Evolutionary conservation across 768 basidiomycete genomes (phyloP).

Genomic region (Tylopilus felleus): DNA sequence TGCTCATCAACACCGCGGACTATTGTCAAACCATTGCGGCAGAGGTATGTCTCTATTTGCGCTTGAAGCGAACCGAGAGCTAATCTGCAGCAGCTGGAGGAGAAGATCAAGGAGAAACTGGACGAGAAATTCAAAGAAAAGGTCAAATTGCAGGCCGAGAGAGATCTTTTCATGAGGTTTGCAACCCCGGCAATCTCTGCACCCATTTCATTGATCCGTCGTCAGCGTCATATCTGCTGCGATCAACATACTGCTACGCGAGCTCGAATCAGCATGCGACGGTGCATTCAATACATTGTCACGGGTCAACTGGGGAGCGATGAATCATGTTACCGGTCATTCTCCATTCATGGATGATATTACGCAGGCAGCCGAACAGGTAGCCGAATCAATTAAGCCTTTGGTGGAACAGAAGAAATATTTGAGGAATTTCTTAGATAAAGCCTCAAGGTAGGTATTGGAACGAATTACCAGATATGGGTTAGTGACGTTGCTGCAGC

Average conservation of each 20-base stretch:
- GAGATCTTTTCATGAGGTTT: conserved; percentile 88
- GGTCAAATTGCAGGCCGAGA: conserved; percentile 78
- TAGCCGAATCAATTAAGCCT: conserved; percentile 73
- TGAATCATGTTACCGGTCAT: conserved; percentile 83
- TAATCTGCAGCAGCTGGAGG: conserved; percentile 66
- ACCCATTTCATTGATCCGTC: not conserved
- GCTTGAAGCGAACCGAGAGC: not conserved
- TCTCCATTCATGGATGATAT: conserved; percentile 81
- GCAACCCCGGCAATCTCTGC: not conserved
- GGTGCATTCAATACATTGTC: conserved; percentile 72
- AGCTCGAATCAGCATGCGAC: conserved; percentile 85
- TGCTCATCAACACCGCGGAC: conserved; percentile 96
- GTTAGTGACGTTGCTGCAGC: conserved; percentile 37
- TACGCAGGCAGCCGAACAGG: conserved; percentile 67
- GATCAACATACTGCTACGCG: conserved; percentile 74
- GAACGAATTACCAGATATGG: not conserved
- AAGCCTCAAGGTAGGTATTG: conserved; percentile 72
- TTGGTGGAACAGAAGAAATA: conserved; percentile 95
- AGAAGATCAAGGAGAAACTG: conserved; percentile 83
- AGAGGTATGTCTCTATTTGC: conserved; percentile 50
- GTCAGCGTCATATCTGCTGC: conserved; percentile 79
- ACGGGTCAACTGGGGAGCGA: conserved; percentile 71
- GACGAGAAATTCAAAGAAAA: conserved; percentile 72
- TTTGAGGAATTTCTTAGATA: conserved; percentile 88
- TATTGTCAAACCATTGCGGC: conserved; percentile 91